These are phyloP conservation scores for Tanacetum coccineum DNA, from an alignment of 129 eudicot genomes.

Conservation along the genomic window DNA sequence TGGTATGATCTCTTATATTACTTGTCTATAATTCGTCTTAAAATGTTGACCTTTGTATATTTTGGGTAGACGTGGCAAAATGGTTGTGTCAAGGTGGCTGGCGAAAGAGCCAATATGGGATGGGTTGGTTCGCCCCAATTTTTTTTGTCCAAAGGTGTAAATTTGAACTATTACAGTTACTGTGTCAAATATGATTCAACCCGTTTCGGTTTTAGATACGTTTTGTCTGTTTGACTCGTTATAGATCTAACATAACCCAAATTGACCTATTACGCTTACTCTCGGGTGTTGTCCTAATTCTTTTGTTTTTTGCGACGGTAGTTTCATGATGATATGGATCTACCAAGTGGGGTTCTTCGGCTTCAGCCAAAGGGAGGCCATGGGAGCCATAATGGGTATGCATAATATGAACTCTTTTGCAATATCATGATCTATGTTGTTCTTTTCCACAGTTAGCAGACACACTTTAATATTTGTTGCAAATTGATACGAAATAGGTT, in stretches of 20 bases:
- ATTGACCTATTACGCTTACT: background rate
- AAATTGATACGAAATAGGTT: background rate
- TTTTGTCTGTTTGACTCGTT: background rate
- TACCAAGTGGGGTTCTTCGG: conserved; percentile 94
- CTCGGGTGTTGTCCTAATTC: background rate
- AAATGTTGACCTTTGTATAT: background rate
- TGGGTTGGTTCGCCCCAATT: background rate
- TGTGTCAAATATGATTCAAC: background rate
- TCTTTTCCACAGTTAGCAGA: background rate
- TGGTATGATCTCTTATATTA: conserved; percentile 44
- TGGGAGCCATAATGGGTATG: conserved; percentile 87
- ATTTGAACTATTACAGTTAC: no score
- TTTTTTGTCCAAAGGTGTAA: no score
- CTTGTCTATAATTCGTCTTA: background rate
- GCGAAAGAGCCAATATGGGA: background rate
- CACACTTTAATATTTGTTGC: background rate
- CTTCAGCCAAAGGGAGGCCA: conserved; percentile 67
- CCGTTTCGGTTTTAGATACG: background rate
- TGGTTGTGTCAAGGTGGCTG: background rate
- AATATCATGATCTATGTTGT: background rate
- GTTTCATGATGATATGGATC: conserved; percentile 91
- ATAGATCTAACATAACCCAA: background rate
- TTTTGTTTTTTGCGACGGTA: conserved; percentile 26
- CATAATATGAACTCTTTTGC: background rate
- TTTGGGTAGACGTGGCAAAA: background rate